These are phyloP conservation scores for Salix caprea DNA, from an alignment of 345 rosid species.

Conservation along the genomic window DNA sequence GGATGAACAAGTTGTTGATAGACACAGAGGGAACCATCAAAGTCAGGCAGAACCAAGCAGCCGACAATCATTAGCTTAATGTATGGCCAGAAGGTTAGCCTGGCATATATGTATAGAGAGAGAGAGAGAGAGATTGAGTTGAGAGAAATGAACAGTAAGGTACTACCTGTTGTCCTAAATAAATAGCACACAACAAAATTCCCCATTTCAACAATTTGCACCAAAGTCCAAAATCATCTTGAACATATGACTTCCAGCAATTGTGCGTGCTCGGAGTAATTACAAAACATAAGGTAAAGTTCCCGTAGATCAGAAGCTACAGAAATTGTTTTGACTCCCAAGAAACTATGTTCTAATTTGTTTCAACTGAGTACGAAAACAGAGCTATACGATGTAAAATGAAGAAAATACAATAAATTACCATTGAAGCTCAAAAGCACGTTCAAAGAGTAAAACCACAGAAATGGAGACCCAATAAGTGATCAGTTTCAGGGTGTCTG, in stretches of 20 bases:
- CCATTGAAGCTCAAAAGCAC: constrained; percentile 30
- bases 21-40: constrained; percentile 28
- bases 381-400: neutral
- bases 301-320: neutral
- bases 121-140: neutral
- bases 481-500: constrained; percentile 26
- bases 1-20: constrained; percentile 28
- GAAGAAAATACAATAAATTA: constrained; percentile 6
- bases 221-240: neutral
- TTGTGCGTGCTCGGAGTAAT: neutral
- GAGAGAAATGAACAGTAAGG: neutral
- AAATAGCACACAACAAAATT: neutral
- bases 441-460: constrained; percentile 27
- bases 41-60: constrained; percentile 21
- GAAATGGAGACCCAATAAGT: constrained; percentile 37
- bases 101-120: neutral
- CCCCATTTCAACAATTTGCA: neutral
- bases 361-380: neutral
- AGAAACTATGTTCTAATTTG: neutral
- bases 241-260: neutral
- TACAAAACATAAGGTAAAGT: neutral
- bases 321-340: neutral
- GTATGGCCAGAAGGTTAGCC: constrained; percentile 31
- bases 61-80: constrained; percentile 20
- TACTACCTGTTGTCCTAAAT: neutral